phyloP scores from a whole-genome alignment of 2,329 filamentous ascomycete species.

The Aspergillus unguis region DNA sequence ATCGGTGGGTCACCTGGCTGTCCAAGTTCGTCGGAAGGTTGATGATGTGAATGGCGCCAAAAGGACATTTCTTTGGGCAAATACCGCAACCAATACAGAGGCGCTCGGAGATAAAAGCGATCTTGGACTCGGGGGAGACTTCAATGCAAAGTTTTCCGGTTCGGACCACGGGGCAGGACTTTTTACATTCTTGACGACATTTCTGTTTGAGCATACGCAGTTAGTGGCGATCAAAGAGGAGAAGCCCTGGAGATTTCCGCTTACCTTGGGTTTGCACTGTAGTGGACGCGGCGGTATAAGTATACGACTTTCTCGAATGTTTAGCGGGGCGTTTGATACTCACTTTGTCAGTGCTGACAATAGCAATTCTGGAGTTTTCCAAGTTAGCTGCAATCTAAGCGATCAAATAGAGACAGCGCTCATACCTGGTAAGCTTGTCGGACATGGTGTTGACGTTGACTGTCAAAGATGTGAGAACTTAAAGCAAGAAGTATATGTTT shows the following conservation, averaged over 20 bases:
- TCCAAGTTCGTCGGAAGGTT: conserved; percentile 99
- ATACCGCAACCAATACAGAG: conserved; percentile 99
- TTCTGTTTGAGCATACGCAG: conserved; percentile 55
- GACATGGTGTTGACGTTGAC: conserved; percentile 60
- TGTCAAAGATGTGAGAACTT: conserved; percentile 1
- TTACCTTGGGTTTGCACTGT: conserved; percentile 84
- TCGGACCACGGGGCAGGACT: conserved; percentile 94
- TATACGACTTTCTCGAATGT: background rate
- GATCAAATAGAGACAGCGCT: background rate
- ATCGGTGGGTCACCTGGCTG: conserved; percentile 95
- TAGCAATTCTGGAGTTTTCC: conserved; percentile 72
- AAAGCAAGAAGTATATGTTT: conserved; percentile 5
- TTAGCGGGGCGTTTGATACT: conserved; percentile 32
- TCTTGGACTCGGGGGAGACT: conserved; percentile 80
- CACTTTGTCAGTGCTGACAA: conserved; percentile 98
- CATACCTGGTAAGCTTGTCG: conserved; percentile 92
- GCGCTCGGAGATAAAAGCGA: conserved; percentile 95
- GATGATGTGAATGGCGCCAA: conserved; percentile 99
- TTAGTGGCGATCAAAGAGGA: background rate
- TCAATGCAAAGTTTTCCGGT: conserved; percentile 98
- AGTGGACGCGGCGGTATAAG: conserved; percentile 25
- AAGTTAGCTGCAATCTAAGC: conserved; percentile 11
- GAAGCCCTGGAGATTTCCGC: conserved; percentile 18
- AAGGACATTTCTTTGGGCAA: conserved; percentile 98
- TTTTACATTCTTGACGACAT: conserved; percentile 99